These are phyloP conservation scores for Paramecium biaurelia DNA, from an alignment of 73 alveolate genomes.

Conservation along the genomic window DNA sequence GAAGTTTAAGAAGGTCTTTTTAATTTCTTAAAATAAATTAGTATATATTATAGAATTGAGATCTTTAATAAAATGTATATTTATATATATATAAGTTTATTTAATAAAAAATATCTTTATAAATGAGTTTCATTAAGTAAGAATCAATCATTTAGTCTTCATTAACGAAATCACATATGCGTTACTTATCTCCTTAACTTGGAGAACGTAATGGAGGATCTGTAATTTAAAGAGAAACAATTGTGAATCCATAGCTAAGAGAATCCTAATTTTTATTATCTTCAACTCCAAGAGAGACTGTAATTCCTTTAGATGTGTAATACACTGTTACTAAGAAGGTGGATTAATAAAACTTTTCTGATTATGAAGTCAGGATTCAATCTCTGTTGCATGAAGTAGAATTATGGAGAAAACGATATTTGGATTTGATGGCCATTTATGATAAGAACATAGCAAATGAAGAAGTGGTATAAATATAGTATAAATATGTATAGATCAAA, in stretches of 20 bases:
- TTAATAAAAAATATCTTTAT: background rate
- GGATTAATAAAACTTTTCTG: slow-evolving; percentile 5
- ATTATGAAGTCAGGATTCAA: slow-evolving; percentile 36
- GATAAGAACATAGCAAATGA: slow-evolving; percentile 37
- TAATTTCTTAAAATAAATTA: background rate
- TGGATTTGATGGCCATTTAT: slow-evolving; percentile 12
- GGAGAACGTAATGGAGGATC: background rate
- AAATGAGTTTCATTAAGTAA: background rate
- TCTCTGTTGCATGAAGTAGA: slow-evolving; percentile 25
- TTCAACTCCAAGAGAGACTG: slow-evolving; percentile 11
- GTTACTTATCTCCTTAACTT: background rate
- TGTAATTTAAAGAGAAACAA: background rate
- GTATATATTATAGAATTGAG: background rate
- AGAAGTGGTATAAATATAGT: background rate
- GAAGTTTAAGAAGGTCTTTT: background rate
- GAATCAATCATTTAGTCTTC: slow-evolving; percentile 4
- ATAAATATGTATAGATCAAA: background rate
- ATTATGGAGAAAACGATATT: slow-evolving; percentile 50
- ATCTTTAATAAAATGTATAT: background rate
- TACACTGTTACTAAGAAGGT: slow-evolving; percentile 38
- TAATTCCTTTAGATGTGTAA: slow-evolving; percentile 13
- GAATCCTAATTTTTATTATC: background rate
- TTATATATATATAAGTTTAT: background rate
- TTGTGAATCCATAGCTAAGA: background rate
- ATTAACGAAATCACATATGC: background rate